Evolutionary conservation across 495 filamentous ascomycete genomes (phyloP).

Genomic region (Penicillium pancosmium): DNA sequence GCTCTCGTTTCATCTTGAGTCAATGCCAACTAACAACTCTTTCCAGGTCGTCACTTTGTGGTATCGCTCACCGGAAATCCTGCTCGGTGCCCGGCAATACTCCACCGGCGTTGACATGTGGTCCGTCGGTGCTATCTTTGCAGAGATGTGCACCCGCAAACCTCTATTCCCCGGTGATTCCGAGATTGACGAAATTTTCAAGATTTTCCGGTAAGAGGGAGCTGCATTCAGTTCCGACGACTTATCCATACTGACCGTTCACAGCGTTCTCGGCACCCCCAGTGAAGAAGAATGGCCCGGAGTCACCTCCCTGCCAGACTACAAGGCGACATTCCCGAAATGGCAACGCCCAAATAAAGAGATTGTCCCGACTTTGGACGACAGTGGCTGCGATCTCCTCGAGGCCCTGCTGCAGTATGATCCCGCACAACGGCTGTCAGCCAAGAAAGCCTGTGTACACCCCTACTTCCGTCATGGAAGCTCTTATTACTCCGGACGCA

Average conservation of each 20-base stretch:
- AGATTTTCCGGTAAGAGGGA: conserved; percentile 84
- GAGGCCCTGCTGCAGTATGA: conserved; percentile 91
- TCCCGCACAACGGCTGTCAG: conserved; percentile 88
- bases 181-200: conserved; percentile 99
- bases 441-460: conserved; percentile 90
- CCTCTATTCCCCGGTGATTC: conserved; percentile 97
- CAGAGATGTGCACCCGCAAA: conserved; percentile 99
- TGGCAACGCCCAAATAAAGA: conserved; percentile 74
- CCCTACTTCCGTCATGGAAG: conserved; percentile 84
- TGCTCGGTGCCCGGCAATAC: conserved; percentile 96
- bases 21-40: neutral
- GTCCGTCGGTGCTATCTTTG: conserved; percentile 98
- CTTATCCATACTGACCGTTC: neutral
- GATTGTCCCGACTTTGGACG: conserved; percentile 66
- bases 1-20: neutral
- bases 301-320: conserved; percentile 97
- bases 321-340: conserved; percentile 94
- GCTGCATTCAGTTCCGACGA: neutral
- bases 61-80: conserved; percentile 96
- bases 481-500: conserved; percentile 52
- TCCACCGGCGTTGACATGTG: conserved; percentile 99
- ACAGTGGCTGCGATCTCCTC: conserved; percentile 81
- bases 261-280: conserved; percentile 86
- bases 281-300: conserved; percentile 89
- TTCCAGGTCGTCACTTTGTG: conserved; percentile 89